Evolutionary conservation across 2,329 filamentous ascomycete genomes (phyloP).

Genomic region (Corinectria fuckeliana): DNA sequence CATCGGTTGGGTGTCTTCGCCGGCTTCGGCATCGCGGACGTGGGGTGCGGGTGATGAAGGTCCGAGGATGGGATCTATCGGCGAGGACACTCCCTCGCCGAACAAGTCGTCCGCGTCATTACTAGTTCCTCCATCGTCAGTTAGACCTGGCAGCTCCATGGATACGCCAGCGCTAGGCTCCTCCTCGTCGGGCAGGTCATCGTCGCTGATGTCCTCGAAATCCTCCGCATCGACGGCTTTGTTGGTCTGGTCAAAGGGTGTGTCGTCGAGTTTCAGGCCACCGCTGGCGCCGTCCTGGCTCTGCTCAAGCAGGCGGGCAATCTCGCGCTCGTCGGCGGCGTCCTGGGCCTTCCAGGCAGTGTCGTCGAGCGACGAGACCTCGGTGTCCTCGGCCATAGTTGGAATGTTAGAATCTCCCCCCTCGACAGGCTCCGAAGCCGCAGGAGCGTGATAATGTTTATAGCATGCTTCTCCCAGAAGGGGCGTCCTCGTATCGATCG

Average conservation of each 20-base stretch:
- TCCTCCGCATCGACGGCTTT: constrained; percentile 95
- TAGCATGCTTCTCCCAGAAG: constrained; percentile 35
- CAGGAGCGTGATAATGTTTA: constrained; percentile 27
- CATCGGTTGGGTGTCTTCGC: constrained; percentile 43
- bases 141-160: constrained; percentile 59
- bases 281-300: constrained; percentile 48
- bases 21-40: constrained; percentile 48
- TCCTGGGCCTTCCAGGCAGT: constrained; percentile 51
- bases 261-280: constrained; percentile 52
- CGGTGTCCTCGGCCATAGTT: constrained; percentile 44
- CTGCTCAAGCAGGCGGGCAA: constrained; percentile 53
- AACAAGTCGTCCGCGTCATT: constrained; percentile 73
- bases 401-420: constrained; percentile 32
- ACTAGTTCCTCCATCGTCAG: constrained; percentile 66
- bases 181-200: constrained; percentile 87
- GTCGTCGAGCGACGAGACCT: constrained; percentile 46
- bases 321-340: constrained; percentile 56
- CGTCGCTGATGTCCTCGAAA: constrained; percentile 89
- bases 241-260: constrained; percentile 67
- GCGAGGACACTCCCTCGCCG: constrained; percentile 64
- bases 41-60: constrained; percentile 54
- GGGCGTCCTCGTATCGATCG: constrained; percentile 8
- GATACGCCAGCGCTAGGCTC: constrained; percentile 53
- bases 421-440: constrained; percentile 34
- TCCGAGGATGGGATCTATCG: constrained; percentile 50